Conservation (phyloP, 2,329 filamentous ascomycete genomes). For the Lasiodiplodia citricola region DNA sequence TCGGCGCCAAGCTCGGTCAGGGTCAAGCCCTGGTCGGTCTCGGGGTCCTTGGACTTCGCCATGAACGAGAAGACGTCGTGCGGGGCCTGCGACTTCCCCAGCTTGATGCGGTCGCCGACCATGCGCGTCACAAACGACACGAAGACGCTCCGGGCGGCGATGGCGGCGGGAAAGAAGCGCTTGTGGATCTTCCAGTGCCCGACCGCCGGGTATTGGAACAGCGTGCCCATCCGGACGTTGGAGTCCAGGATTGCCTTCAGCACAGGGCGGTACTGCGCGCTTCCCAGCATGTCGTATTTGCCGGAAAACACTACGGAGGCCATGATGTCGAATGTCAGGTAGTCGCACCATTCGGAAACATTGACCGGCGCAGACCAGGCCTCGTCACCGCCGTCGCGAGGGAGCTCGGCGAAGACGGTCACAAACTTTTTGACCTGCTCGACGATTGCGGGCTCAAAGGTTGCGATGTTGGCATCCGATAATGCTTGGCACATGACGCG, state of each 20-base stretch:
- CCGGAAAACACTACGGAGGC: conserved; percentile 55
- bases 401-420: conserved; percentile 10
- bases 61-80: conserved; percentile 57
- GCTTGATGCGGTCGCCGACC: conserved; percentile 7
- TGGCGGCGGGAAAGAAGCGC: conserved; percentile 16
- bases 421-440: conserved; percentile 16
- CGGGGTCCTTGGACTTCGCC: conserved; percentile 52
- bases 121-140: conserved; percentile 15
- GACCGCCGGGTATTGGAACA: conserved; percentile 15
- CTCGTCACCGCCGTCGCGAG: neutral
- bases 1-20: conserved; percentile 56
- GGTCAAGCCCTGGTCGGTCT: conserved; percentile 51
- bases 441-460: conserved; percentile 15
- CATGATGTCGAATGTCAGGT: conserved; percentile 58
- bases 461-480: conserved; percentile 50
- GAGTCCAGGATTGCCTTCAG: conserved; percentile 48
- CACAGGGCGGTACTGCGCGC: conserved; percentile 48
- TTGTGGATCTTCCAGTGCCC: conserved; percentile 15
- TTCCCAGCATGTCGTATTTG: conserved; percentile 51
- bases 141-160: conserved; percentile 18
- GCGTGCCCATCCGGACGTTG: conserved; percentile 19
- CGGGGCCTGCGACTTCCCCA: conserved; percentile 5
- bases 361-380: conserved; percentile 8
- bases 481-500: conserved; percentile 54
- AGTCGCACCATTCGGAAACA: conserved; percentile 10